phyloP scores from a whole-genome alignment of 169 alveolate genomes.

The Eimeria maxima region DNA sequence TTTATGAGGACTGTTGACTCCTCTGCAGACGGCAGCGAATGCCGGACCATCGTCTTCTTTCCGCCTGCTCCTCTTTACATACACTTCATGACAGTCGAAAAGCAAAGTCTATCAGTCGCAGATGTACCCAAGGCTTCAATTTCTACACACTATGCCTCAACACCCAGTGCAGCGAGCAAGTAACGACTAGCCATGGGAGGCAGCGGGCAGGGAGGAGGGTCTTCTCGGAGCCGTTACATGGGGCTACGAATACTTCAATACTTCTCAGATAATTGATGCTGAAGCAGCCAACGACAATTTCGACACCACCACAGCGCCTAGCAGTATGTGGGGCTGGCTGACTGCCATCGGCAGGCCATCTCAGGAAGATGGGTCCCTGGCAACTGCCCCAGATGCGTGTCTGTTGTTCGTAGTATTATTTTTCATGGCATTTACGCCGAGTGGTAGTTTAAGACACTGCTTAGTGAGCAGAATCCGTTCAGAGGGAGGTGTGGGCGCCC shows the following conservation, averaged over 20 bases:
- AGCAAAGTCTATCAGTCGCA: background rate
- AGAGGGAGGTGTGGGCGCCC: background rate
- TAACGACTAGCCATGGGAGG: background rate
- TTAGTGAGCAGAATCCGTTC: background rate
- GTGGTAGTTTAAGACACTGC: background rate
- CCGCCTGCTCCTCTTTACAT: background rate
- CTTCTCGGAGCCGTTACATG: background rate
- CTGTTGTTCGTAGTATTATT: background rate
- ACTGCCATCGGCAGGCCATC: background rate
- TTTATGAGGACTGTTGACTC: conserved; percentile 26
- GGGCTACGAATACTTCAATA: background rate
- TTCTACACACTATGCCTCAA: background rate
- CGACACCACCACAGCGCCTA: background rate
- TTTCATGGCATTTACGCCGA: background rate
- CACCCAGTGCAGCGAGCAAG: background rate
- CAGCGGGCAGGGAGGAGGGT: background rate
- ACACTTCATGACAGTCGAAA: background rate
- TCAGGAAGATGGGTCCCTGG: background rate
- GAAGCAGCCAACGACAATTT: background rate
- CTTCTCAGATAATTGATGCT: background rate
- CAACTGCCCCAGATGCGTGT: background rate
- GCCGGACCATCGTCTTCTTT: background rate
- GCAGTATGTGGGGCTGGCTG: background rate
- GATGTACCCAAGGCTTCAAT: background rate
- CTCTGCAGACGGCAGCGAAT: background rate